Evolutionary conservation across 371 early-diverging fungal species (phyloP).

Genomic region (Circinella minor): DNA sequence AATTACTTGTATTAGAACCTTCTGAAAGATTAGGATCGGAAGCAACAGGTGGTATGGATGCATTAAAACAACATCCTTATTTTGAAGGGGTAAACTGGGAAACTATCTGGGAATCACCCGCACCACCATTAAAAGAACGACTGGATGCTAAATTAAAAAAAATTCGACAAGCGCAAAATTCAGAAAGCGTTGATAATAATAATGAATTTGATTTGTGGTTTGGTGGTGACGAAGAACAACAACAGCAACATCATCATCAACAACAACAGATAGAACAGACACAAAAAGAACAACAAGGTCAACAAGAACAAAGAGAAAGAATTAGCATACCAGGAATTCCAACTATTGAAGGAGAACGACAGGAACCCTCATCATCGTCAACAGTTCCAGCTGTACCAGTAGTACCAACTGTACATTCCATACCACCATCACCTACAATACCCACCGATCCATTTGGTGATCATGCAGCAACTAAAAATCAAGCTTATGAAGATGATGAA

Average conservation of each 20-base stretch:
- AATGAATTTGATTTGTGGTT: conserved; percentile 42
- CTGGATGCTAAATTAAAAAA: conserved; percentile 42
- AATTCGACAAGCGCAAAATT: conserved; percentile 11
- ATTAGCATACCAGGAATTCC: too few species aligned
- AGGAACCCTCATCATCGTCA: background rate
- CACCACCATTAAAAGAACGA: conserved; percentile 39
- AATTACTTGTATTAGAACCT: conserved; percentile 81
- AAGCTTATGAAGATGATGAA: background rate
- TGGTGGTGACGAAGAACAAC: conserved; percentile 5
- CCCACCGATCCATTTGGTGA: conserved; percentile 18
- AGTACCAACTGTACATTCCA: background rate
- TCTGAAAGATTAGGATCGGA: conserved; percentile 71
- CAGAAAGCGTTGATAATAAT: conserved; percentile 8
- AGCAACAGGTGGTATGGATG: conserved; percentile 63
- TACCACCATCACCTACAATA: background rate
- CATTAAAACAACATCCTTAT: conserved; percentile 87
- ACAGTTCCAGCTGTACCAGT: background rate
- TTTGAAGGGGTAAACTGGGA: conserved; percentile 91
- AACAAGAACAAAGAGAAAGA: background rate
- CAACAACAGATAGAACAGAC: background rate
- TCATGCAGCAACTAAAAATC: background rate
- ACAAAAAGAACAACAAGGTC: background rate
- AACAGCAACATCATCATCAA: background rate
- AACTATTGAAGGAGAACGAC: too few species aligned
- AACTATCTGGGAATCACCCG: conserved; percentile 47